These are phyloP conservation scores for Cercospora sp. DNA, from an alignment of 2,329 filamentous ascomycete genomes.

Conservation along the genomic window DNA sequence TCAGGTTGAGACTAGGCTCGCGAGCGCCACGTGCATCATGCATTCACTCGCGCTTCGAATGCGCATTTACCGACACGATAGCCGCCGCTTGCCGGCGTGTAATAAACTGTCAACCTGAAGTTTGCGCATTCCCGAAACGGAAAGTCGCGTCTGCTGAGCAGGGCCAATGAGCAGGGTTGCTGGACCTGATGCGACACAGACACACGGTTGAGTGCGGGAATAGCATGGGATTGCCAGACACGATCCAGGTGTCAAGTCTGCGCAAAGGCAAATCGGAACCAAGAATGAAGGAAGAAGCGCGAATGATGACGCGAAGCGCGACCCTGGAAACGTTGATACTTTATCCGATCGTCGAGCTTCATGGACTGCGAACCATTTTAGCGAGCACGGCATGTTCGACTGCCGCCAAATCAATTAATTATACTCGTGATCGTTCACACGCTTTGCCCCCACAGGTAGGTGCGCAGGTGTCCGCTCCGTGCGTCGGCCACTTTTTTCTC, in stretches of 20 bases:
- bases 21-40: slow-evolving; percentile 12
- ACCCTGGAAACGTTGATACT: slow-evolving; percentile 7
- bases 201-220: background rate
- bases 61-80: background rate
- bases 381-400: background rate
- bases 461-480: background rate
- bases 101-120: background rate
- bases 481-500: background rate
- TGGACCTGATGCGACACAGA: background rate
- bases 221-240: background rate
- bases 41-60: background rate
- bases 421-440: background rate
- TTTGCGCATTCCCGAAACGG: background rate
- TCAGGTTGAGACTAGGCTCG: slow-evolving; percentile 4
- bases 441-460: background rate
- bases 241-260: background rate
- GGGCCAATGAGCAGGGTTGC: background rate
- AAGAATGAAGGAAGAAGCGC: background rate
- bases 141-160: background rate
- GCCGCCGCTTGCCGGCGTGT: background rate
- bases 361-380: background rate
- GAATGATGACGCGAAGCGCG: background rate
- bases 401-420: slow-evolving; percentile 1
- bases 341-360: background rate
- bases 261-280: background rate